Base-by-base conservation (phyloP, 768 basidiomycete genomes). In the Saitozyma sp. region DNA sequence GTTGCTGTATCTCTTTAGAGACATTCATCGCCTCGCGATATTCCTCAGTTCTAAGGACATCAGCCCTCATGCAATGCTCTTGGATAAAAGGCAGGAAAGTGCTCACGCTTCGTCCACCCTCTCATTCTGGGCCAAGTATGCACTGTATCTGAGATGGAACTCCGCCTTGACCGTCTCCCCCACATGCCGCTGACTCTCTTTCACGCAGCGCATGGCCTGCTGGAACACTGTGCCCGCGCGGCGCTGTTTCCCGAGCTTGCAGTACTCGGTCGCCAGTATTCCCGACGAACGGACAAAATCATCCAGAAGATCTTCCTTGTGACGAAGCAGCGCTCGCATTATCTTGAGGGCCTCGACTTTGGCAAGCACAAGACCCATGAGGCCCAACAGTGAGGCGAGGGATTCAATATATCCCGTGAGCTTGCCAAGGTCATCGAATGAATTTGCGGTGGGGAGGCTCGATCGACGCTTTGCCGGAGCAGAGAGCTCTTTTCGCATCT, bases 231-330 rank as follows among this genome's bases (percentile, higher is more conserved):
- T 71, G 0, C 81, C 82, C 0, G 92, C 92, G 43, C 88, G 85
- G 56, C 85, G 85, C 2, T 81, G 78, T 75, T 89, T 90, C 3
- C 94, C 93, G 1, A 97, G 83, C 42, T 84, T 85, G 50, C 87
- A 81, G 69, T 93, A 92, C 74, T 93, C 91, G 59, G 86, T 83
- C 0, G 89, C 93, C 7, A 95, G 84, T 49, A 88, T 85, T 1
- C 87, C 80, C 2, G 89, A 92, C 1, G 85, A 80, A 1, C 78
- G 77, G 17, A 89, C 81, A 73, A 86, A 91, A 11, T 82, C 88
- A 62, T 88, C 88, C 82, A 80, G 86, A 82, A 59, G 54, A 52
- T 83, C 82, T 0, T 75, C 61, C 37, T 84, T 80, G 16, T 80
- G 78, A 54, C 89, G 85, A 29, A 85, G 85, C 7, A 94, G 69